A percentile compares a stretch with the other conserved stretches of the same genome.
These are phyloP conservation scores for Neonectria hederae DNA, from an alignment of 2,329 filamentous ascomycete genomes.

Conservation along the genomic window DNA sequence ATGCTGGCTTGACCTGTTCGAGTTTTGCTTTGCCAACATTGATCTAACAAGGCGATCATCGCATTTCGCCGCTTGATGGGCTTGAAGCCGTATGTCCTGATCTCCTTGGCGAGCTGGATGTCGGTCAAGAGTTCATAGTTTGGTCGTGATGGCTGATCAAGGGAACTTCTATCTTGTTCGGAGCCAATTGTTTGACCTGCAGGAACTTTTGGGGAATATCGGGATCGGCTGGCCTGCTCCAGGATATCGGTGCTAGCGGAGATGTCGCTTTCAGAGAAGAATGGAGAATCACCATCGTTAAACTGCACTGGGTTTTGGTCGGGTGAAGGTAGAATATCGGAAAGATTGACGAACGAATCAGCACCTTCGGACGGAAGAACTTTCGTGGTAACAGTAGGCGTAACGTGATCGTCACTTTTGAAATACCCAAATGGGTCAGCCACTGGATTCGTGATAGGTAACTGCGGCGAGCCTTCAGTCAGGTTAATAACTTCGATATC, in stretches of 20 bases:
- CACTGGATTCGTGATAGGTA: conserved; percentile 36
- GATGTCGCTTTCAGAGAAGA: conserved; percentile 36
- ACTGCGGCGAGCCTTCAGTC: conserved; percentile 52
- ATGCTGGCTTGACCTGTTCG: conserved; percentile 29
- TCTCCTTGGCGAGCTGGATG: conserved; percentile 67
- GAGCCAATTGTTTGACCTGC: not conserved
- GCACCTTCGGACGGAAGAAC: conserved; percentile 7
- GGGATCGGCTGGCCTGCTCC: not conserved
- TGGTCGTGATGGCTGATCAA: conserved; percentile 51
- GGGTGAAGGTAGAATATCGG: conserved; percentile 37
- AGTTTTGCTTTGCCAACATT: conserved; percentile 74
- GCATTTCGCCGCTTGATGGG: conserved; percentile 71
- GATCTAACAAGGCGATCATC: conserved; percentile 75
- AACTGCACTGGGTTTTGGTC: conserved; percentile 6
- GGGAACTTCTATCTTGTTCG: not conserved
- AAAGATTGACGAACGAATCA: conserved; percentile 37
- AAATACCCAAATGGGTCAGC: conserved; percentile 54
- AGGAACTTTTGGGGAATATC: not conserved
- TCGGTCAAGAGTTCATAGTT: conserved; percentile 71
- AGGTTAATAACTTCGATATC: conserved; percentile 71
- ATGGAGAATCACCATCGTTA: conserved; percentile 21
- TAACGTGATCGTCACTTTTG: conserved; percentile 10
- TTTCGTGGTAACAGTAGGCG: not conserved
- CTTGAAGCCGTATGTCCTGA: conserved; percentile 77
- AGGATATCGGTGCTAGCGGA: conserved; percentile 29